These are phyloP conservation scores for Arctostaphylos glauca DNA, from an alignment of 148 eudicot genomes.

Conservation along the genomic window DNA sequence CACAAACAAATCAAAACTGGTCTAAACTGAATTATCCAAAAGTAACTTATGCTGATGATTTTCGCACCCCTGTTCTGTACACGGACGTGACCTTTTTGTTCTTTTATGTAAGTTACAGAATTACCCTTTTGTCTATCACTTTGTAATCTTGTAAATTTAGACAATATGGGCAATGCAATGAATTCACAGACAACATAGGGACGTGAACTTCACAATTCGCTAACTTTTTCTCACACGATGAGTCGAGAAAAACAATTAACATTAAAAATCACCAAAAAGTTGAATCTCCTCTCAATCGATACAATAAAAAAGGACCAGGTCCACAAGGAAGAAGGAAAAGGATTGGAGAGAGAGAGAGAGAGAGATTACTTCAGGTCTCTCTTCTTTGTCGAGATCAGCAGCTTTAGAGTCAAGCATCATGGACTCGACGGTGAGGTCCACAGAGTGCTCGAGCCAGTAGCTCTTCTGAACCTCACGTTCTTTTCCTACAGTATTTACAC, in stretches of 20 bases:
- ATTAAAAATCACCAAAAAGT: neutral
- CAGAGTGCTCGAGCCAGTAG: constrained; percentile 92
- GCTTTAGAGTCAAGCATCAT: constrained; percentile 99
- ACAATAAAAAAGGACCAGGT: neutral
- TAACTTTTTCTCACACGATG: neutral
- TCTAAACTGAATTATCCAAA: too few species aligned
- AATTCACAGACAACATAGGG: neutral
- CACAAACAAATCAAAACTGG: neutral
- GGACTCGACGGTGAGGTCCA: constrained; percentile 80
- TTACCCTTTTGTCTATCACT: neutral
- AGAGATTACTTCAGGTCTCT: constrained; percentile 83
- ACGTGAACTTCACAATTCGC: neutral
- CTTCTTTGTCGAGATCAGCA: constrained; percentile 92
- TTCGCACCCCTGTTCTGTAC: too few species aligned
- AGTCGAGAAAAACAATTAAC: neutral
- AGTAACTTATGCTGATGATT: too few species aligned
- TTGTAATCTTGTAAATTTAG: neutral
- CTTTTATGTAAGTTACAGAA: too few species aligned
- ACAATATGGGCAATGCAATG: neutral
- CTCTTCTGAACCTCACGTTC: constrained; percentile 84
- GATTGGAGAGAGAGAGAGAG: constrained; percentile 9
- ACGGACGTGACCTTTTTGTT: too few species aligned
- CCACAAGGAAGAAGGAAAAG: neutral
- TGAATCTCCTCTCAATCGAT: neutral
- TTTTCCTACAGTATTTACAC: constrained; percentile 29